These are phyloP conservation scores for Periconia digitata DNA, from an alignment of 2,329 filamentous ascomycete species.

Conservation along the genomic window DNA sequence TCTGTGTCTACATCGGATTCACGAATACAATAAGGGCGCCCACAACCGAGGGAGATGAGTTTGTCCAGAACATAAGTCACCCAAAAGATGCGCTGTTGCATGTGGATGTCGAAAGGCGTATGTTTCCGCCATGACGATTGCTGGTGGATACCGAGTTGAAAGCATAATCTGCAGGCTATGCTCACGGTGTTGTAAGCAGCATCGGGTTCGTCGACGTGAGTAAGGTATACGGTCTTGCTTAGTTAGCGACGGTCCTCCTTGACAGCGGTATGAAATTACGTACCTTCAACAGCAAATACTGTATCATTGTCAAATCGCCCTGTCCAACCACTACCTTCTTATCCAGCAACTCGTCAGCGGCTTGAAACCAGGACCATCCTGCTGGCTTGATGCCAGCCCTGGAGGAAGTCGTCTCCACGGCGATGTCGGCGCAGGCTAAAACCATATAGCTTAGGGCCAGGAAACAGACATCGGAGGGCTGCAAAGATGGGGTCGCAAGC, in stretches of 20 bases:
- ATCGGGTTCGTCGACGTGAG: conserved; percentile 26
- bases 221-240: conserved; percentile 30
- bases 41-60: conserved; percentile 32
- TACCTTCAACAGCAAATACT: conserved; percentile 32
- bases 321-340: conserved; percentile 22
- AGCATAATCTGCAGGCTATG: conserved; percentile 27
- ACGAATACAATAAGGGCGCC: conserved; percentile 32
- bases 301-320: conserved; percentile 27
- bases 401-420: conserved; percentile 7
- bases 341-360: conserved; percentile 31
- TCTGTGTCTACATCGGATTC: conserved; percentile 31
- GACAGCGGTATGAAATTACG: neutral
- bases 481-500: conserved; percentile 20
- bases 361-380: conserved; percentile 34
- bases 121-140: conserved; percentile 22
- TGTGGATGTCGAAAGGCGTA: conserved; percentile 19
- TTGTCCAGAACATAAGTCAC: conserved; percentile 28
- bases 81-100: conserved; percentile 34
- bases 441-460: conserved; percentile 34
- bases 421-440: conserved; percentile 26
- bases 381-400: conserved; percentile 11
- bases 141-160: conserved; percentile 32
- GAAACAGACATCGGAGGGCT: conserved; percentile 21
- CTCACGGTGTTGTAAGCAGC: conserved; percentile 34
- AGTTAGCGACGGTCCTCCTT: neutral